Base-by-base conservation (phyloP, 495 filamentous ascomycete genomes). In the Cercophora sp. region DNA sequence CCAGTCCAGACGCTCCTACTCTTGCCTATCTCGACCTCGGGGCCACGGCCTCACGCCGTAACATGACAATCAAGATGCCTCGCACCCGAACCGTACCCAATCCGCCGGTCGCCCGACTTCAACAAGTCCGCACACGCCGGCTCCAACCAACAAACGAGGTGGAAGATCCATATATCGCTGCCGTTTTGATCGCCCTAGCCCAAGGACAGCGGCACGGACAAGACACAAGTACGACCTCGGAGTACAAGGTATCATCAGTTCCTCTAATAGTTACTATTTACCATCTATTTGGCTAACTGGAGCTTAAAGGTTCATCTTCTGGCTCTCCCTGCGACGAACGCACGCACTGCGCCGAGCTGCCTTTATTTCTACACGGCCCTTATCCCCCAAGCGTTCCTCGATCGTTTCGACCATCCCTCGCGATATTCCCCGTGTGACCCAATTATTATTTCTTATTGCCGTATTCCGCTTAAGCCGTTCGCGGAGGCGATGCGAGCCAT, bases 31-130 rank as follows among this genome's bases (percentile, higher is more conserved):
- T 48, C 45, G 27, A 48, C 26, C 25, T 48, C 19, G 45, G 27
- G 45, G 29, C 45, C 15, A 48, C 25, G 32, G 47, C 57, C 59
- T 8, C 51, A 61, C 1, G 70, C 75, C 4, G 60, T 43, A 43
- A 16, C 40, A 43, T 20, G 40, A 43, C 16, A 43, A 43, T 43
- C 20, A 24, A 6, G 8, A 39, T 39, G 35, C 35, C 35, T 39
- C 35, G 35, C 35, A 20, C 5, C 15, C 40, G 15, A 43, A 16
- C 40, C 20, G 20, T 22, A 35, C 25, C 15, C 27, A 48, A 48
- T 48, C 44, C 44, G 19, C 44, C 44, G 16, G 16, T 48, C 26
- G 44, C 44, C 15, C 25, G 44, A 20, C 44, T 48, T 48, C 44
- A 32, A 48, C 44, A 32, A 22, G 35, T 32, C 5, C 25, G 13